Evolutionary conservation across 768 basidiomycete genomes (phyloP), one percentile per base, ranked within the genome.

Genomic region (Hygrocybe punicea): DNA sequence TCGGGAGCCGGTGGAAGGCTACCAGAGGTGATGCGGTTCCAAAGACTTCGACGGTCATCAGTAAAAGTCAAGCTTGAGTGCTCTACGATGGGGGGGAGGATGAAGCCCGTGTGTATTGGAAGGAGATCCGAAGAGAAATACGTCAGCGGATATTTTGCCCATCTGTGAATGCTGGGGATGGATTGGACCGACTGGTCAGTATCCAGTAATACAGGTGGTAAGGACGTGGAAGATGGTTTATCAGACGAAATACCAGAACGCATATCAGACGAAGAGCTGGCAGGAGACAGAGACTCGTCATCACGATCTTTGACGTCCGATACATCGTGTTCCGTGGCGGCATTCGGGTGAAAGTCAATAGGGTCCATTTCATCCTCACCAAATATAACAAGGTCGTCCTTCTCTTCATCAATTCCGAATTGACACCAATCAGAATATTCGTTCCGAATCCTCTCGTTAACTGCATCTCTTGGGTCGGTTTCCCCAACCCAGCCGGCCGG

Each of bases 401-500:
- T 63, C 13, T 73, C 64, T 8, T 71, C 71, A 44, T 69, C 56
- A 35, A 76, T 68, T 45, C 76, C 73, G 52, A 74, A 78, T 65
- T 77, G 76, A 37, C 72, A 55, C 52, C 61, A 60, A 34, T 67
- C 58, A 40, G 62, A 62, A 57, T 72, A 63, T 44, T 76, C 76
- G 56, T 69, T 66, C 64, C 77, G 64, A 36, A 91, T 86, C 24
- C 77, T 74, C 36, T 69, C 67, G 57, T 72, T 72, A 51, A 84
- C 76, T 50, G 67, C 63, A 21, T 81, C 74, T 55, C 76, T 77
- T 6, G 89, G 89, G 65, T 91, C 83, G 50, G 53, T 61, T 10
- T 60, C 59, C 48, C 73, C 68, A 19, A 78, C 65, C 86, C 87
- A 91, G 0, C 89, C 89, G 13, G 76, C 78, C n/a, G 89, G 89